Conservation (phyloP, 2,329 filamentous ascomycete genomes). For the Dactylonectria estremocensis region DNA sequence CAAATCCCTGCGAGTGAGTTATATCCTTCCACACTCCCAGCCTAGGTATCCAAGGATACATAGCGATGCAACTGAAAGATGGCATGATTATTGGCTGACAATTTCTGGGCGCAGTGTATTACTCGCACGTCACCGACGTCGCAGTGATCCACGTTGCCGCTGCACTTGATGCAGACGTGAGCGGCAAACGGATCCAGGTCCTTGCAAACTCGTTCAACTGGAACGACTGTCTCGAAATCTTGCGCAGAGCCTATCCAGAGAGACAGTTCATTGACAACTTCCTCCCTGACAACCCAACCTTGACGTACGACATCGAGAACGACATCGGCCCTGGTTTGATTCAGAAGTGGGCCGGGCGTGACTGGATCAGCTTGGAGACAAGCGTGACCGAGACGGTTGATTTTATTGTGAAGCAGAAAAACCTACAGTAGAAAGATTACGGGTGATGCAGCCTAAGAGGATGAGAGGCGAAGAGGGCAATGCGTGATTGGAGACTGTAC, state of each 20-base stretch:
- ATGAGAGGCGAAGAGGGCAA: not conserved
- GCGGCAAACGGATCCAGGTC: conserved; percentile 30
- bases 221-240: conserved; percentile 32
- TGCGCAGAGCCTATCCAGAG: conserved; percentile 32
- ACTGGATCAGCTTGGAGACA: conserved; percentile 34
- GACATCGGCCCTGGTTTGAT: conserved; percentile 31
- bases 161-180: conserved; percentile 32
- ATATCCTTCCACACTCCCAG: not conserved
- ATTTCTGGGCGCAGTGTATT: conserved; percentile 34
- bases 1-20: conserved; percentile 34
- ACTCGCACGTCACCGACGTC: conserved; percentile 38
- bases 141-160: conserved; percentile 40
- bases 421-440: not conserved
- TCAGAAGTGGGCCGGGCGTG: conserved; percentile 39
- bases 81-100: not conserved
- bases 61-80: not conserved
- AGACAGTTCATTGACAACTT: conserved; percentile 35
- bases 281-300: conserved; percentile 22
- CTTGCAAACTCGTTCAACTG: conserved; percentile 35
- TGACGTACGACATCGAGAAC: conserved; percentile 36
- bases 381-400: conserved; percentile 31
- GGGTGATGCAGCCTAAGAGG: not conserved
- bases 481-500: too few relatives aligned
- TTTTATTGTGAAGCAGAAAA: conserved; percentile 25
- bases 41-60: not conserved